phyloP scores from a whole-genome alignment of 495 filamentous ascomycete species.

The Melanomma pulvis-pyrius region DNA sequence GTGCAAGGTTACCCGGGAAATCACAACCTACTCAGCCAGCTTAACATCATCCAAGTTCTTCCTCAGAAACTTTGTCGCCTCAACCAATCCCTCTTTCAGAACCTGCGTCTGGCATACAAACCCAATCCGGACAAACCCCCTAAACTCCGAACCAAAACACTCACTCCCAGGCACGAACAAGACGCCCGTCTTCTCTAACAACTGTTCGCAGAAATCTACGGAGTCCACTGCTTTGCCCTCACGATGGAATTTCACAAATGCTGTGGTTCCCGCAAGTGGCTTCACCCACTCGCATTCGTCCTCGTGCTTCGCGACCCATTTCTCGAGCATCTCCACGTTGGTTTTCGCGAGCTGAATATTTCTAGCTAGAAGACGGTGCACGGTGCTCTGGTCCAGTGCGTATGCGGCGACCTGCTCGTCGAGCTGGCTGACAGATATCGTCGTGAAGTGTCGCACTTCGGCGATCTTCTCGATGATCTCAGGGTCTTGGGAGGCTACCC shows the following conservation, averaged over 20 bases:
- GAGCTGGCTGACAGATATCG: constrained; percentile 79
- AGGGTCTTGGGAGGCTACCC: constrained; percentile 71
- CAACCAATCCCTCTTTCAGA: constrained; percentile 66
- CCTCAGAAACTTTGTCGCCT: constrained; percentile 64
- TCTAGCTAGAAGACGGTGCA: constrained; percentile 67
- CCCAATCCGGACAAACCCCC: constrained; percentile 78
- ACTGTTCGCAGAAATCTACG: constrained; percentile 67
- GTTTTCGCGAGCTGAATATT: constrained; percentile 72
- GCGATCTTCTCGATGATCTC: constrained; percentile 68
- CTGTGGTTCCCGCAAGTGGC: constrained; percentile 82
- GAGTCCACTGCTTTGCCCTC: constrained; percentile 72
- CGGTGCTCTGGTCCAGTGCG: constrained; percentile 64
- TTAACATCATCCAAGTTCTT: constrained; percentile 58
- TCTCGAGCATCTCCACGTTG: constrained; percentile 69
- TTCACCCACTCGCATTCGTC: constrained; percentile 70
- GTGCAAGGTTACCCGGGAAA: not conserved
- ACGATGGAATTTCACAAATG: constrained; percentile 70
- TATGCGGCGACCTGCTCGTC: constrained; percentile 80
- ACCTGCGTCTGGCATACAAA: constrained; percentile 75
- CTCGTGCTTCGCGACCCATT: constrained; percentile 67
- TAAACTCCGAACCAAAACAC: constrained; percentile 79
- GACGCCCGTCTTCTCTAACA: constrained; percentile 73
- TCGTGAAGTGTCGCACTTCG: constrained; percentile 76
- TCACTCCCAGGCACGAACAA: constrained; percentile 75
- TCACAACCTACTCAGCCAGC: constrained; percentile 18